Percentiles rank a stretch among this genome's conserved stretches.
phyloP scores from a whole-genome alignment of 345 rosid genomes.

The Microcos paniculata region DNA sequence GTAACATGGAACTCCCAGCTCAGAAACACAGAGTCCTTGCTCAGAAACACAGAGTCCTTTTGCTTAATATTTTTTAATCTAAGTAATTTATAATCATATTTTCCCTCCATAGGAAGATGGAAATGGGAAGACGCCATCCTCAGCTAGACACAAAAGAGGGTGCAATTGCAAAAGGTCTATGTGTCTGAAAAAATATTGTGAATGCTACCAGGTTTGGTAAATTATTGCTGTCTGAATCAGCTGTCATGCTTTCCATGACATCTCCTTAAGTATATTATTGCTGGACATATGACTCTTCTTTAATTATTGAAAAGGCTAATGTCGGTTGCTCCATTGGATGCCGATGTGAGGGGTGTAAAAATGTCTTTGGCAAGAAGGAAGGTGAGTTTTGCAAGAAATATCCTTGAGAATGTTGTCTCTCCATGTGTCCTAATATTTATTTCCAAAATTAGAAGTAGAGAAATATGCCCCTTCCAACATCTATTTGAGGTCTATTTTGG shows the following conservation, averaged over 20 bases:
- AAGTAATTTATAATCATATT: slow-evolving; percentile 16
- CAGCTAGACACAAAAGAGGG: slow-evolving; percentile 60
- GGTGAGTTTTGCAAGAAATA: slow-evolving; percentile 33
- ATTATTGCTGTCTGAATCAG: neutral
- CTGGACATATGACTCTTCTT: slow-evolving; percentile 9
- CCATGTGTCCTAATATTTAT: neutral
- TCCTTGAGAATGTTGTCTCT: neutral
- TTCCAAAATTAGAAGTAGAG: neutral
- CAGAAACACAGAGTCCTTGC: too few relatives aligned
- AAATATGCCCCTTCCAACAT: neutral
- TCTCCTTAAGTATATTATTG: slow-evolving; percentile 11
- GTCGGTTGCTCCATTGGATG: slow-evolving; percentile 67
- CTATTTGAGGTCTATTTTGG: slow-evolving; percentile 1
- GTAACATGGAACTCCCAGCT: slow-evolving; percentile 18
- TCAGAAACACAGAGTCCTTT: too few relatives aligned
- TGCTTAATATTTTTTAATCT: neutral
- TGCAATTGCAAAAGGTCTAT: slow-evolving; percentile 72
- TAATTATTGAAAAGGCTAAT: slow-evolving; percentile 32
- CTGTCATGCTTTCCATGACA: neutral
- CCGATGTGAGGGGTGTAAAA: slow-evolving; percentile 68
- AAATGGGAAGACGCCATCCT: slow-evolving; percentile 32
- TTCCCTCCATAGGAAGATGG: slow-evolving; percentile 40
- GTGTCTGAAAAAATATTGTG: slow-evolving; percentile 69
- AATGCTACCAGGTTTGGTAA: slow-evolving; percentile 60
- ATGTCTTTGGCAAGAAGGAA: slow-evolving; percentile 53